phyloP scores from a whole-genome alignment of 345 rosid species.

The Salix purpurea region DNA sequence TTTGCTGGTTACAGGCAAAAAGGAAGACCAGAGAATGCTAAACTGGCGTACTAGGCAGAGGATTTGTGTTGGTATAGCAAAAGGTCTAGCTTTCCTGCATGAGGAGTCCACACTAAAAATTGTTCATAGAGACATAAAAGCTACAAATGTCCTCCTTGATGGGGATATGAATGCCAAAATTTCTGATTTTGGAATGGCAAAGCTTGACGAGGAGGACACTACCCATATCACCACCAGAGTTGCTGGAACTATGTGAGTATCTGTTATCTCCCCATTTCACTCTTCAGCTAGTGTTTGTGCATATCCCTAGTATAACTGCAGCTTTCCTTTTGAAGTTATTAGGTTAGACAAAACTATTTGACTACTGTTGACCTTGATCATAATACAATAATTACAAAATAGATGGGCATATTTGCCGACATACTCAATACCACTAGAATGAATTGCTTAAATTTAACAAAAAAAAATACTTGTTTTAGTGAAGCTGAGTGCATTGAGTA shows the following conservation, averaged over 20 bases:
- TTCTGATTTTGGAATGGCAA: conserved; percentile 34
- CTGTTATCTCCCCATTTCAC: background rate
- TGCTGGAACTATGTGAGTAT: conserved; percentile 28
- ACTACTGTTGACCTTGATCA: background rate
- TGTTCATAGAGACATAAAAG: conserved; percentile 34
- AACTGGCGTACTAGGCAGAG: conserved; percentile 28
- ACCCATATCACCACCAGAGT: conserved; percentile 29
- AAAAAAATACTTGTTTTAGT: too few species aligned
- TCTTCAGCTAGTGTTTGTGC: background rate
- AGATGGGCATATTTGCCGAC: background rate
- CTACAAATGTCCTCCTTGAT: conserved; percentile 31
- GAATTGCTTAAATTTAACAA: background rate
- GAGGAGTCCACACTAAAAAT: conserved; percentile 30
- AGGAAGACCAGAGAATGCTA: conserved; percentile 9
- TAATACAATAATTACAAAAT: background rate
- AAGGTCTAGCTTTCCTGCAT: conserved; percentile 32
- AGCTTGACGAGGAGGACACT: conserved; percentile 28
- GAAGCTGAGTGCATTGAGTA: background rate
- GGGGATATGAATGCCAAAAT: conserved; percentile 29
- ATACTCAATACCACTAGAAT: background rate
- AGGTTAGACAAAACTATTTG: background rate
- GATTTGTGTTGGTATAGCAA: conserved; percentile 29
- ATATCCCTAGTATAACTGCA: background rate
- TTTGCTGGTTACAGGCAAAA: conserved; percentile 2
- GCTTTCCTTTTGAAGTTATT: background rate